Base-by-base conservation (phyloP, 257 asterid genomes). In the Lantana camara region DNA sequence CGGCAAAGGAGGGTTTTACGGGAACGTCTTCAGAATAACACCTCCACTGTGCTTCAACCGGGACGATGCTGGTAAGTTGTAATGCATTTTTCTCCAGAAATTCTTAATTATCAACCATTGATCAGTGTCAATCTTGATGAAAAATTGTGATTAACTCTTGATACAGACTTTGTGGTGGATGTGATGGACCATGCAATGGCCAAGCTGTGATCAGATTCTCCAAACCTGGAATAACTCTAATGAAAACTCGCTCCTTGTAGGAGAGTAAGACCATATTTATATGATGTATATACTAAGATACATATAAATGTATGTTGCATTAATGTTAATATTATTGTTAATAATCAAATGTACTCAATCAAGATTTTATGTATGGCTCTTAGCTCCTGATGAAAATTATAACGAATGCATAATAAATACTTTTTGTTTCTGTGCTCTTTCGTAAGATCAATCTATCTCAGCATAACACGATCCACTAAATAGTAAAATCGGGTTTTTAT, bases 21-120 rank as follows among this genome's bases (percentile, higher is more conserved):
- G 99, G 50, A 93, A 93, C 54, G 96, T 90, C 13, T 85, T 90
- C 78, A 75, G 97, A 46, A 78, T 93, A 76, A 93, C 99, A 38
- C 99, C 99, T 54, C 99, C 99, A 16, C 90, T 90, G 37, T 93
- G 99, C 81, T 89, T 93, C 89, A 90, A 85, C 74, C 84, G 79
- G 73, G 95, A 84, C 54, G 99, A 93, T 69, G 95, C 97, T 30
- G 97, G 98, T 92, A 35, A 35, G 40, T 59, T 1, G 85, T 57
- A 53, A 47, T 50, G 2, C 12, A 21, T 20, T 35, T 41, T 11
- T 23, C 23, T 51, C 7, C 53, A 12, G 40, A 2, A 10, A 53
- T 11, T 3, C 32, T 49, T 45, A 50, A 4, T n/a, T 13, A 17
- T 9, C 47, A 2, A 27, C 32, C 32, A 2, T 5, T 27, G 32